Conservation (phyloP, 1,284 basidiomycete genomes). For the Trichosporon sp. region DNA sequence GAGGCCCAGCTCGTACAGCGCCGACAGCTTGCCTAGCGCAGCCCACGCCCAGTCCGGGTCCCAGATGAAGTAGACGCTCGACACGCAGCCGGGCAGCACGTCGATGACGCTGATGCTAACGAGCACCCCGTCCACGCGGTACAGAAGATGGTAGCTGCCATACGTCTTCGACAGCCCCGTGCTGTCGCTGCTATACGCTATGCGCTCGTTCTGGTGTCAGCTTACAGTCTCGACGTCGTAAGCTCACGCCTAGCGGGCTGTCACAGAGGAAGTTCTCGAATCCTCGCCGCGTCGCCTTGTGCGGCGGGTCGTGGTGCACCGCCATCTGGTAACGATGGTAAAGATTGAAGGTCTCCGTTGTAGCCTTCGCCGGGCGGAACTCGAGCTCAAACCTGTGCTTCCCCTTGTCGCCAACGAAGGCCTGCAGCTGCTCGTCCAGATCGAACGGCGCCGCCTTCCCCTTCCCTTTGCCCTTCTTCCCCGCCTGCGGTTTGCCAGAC, state of each 20-base stretch:
- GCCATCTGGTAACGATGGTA: conserved; percentile 70
- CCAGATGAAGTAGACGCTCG: conserved; percentile 95
- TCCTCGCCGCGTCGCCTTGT: conserved; percentile 54
- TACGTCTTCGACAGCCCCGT: conserved; percentile 64
- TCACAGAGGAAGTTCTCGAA: conserved; percentile 75
- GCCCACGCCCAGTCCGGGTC: conserved; percentile 66
- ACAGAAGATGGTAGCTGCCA: conserved; percentile 80
- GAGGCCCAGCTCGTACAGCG: conserved; percentile 70
- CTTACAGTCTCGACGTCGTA: neutral
- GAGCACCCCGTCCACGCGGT: conserved; percentile 71
- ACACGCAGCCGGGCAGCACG: conserved; percentile 82
- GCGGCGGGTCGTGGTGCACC: conserved; percentile 64
- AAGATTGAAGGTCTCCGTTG: conserved; percentile 72
- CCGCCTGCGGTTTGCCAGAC: neutral
- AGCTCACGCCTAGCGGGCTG: conserved; percentile 65
- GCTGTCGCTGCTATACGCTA: conserved; percentile 33
- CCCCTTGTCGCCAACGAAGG: conserved; percentile 25
- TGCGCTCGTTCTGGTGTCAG: conserved; percentile 7
- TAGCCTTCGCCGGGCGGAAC: conserved; percentile 69
- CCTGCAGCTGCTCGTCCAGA: conserved; percentile 31
- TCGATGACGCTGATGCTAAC: conserved; percentile 88
- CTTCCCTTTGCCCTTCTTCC: conserved; percentile 20
- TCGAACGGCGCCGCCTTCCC: conserved; percentile 34
- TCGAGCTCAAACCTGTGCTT: conserved; percentile 51
- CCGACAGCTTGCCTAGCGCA: conserved; percentile 80